Evolutionary conservation across 768 basidiomycete species (phyloP).

Genomic region (Russula abietina): DNA sequence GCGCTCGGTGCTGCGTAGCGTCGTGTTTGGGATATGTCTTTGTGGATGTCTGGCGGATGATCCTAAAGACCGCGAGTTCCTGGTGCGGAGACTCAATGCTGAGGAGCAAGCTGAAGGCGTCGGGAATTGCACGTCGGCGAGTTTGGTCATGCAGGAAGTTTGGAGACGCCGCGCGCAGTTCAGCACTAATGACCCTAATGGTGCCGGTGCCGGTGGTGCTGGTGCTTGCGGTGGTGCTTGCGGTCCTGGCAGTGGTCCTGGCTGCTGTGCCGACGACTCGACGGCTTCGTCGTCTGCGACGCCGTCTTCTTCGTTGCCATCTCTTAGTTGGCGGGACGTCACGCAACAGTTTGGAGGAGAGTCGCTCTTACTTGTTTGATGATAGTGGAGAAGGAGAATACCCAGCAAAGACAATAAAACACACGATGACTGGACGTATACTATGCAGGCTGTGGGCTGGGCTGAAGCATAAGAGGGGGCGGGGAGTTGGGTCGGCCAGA

Average conservation of each 20-base stretch:
- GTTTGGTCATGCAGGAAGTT: constrained; percentile 47
- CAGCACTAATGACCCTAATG: too few species aligned
- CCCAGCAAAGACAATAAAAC: neutral
- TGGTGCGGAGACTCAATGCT: constrained; percentile 40
- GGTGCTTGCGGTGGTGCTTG: neutral
- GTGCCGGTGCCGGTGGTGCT: neutral
- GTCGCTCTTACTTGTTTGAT: constrained; percentile 58
- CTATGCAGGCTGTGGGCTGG: neutral
- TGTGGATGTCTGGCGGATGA: constrained; percentile 64
- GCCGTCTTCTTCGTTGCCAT: neutral
- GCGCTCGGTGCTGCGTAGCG: constrained; percentile 59
- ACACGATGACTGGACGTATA: too few species aligned
- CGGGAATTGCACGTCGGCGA: constrained; percentile 60
- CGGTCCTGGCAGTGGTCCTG: constrained; percentile 15
- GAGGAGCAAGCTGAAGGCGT: constrained; percentile 48
- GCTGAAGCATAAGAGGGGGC: constrained; percentile 36
- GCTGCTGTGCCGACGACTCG: neutral
- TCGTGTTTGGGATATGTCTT: constrained; percentile 73
- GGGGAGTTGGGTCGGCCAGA: neutral
- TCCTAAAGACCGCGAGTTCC: constrained; percentile 35
- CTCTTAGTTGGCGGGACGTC: constrained; percentile 58
- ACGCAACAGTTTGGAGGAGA: constrained; percentile 36
- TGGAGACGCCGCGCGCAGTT: constrained; percentile 41
- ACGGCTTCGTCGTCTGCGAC: neutral
- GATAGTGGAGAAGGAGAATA: neutral